Evolutionary conservation across 2,329 filamentous ascomycete species (phyloP).

Genomic region (Neurospora sp.): DNA sequence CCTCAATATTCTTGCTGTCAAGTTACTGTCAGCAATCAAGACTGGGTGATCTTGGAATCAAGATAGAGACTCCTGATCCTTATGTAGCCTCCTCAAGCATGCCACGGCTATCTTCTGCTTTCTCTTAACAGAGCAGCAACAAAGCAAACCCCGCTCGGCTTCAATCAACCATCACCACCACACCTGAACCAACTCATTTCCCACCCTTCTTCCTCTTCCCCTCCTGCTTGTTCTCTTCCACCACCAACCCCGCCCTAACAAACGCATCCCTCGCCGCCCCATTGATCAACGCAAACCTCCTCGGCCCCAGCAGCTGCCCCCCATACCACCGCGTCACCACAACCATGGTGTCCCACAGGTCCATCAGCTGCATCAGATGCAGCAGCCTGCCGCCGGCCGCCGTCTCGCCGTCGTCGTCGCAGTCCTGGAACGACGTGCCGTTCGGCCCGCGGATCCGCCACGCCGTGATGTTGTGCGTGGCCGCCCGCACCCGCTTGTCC

Average conservation of each 20-base stretch:
- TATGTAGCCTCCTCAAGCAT: no score
- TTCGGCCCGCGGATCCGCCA: constrained; percentile 67
- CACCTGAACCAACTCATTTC: constrained; percentile 13
- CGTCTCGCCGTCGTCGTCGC: constrained; percentile 90
- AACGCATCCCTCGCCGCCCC: constrained; percentile 74
- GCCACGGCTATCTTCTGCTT: no score
- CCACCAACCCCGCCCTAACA: constrained; percentile 61
- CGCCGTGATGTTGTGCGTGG: constrained; percentile 91
- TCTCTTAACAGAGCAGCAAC: no score
- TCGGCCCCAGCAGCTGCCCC: constrained; percentile 77
- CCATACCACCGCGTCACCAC: constrained; percentile 95
- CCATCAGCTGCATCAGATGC: constrained; percentile 90
- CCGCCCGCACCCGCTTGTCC: constrained; percentile 75
- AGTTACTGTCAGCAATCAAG: neutral
- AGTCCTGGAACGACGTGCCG: constrained; percentile 66
- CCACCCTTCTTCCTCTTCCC: constrained; percentile 33
- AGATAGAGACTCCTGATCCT: no score
- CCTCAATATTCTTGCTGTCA: neutral
- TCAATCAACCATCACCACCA: neutral
- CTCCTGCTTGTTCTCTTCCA: constrained; percentile 32
- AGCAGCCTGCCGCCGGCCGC: constrained; percentile 79
- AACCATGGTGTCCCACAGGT: constrained; percentile 84
- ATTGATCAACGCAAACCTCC: constrained; percentile 86
- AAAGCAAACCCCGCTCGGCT: neutral
- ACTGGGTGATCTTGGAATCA: neutral